phyloP scores from a whole-genome alignment of 768 basidiomycete genomes.

The Lactarius indigo region DNA sequence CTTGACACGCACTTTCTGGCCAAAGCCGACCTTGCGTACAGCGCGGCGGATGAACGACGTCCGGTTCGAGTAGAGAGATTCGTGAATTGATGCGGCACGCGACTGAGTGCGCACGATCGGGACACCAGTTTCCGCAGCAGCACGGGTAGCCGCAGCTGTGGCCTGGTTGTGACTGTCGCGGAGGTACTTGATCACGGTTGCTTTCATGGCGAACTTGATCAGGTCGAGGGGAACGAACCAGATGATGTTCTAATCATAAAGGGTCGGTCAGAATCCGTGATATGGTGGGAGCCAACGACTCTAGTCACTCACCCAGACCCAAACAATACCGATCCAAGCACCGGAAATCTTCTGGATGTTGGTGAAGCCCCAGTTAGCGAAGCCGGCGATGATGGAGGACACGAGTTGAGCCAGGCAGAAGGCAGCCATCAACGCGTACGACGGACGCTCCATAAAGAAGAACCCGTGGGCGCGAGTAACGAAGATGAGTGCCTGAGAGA shows the following conservation, averaged over 20 bases:
- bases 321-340: slow-evolving; percentile 96
- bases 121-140: slow-evolving; percentile 47
- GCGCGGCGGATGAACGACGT: slow-evolving; percentile 90
- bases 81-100: slow-evolving; percentile 85
- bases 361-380: slow-evolving; percentile 94
- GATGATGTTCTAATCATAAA: slow-evolving; percentile 69
- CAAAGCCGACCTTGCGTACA: slow-evolving; percentile 84
- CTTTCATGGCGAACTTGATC: slow-evolving; percentile 97
- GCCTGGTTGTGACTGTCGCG: slow-evolving; percentile 58
- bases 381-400: slow-evolving; percentile 93
- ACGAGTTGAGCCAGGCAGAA: slow-evolving; percentile 94
- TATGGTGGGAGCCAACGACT: not conserved
- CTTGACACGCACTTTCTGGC: slow-evolving; percentile 73
- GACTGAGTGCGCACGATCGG: slow-evolving; percentile 86
- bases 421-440: slow-evolving; percentile 80
- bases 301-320: slow-evolving; percentile 75
- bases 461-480: slow-evolving; percentile 91
- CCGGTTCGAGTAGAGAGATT: slow-evolving; percentile 93
- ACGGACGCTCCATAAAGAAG: slow-evolving; percentile 97
- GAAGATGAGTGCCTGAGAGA: slow-evolving; percentile 97
- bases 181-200: slow-evolving; percentile 81
- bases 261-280: not conserved
- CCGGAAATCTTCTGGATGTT: slow-evolving; percentile 75
- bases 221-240: slow-evolving; percentile 96
- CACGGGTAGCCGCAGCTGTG: slow-evolving; percentile 31